A percentile compares a stretch with the other conserved stretches of the same genome.
phyloP scores from a whole-genome alignment of 345 rosid genomes.

The Arabidopsis arenosa region DNA sequence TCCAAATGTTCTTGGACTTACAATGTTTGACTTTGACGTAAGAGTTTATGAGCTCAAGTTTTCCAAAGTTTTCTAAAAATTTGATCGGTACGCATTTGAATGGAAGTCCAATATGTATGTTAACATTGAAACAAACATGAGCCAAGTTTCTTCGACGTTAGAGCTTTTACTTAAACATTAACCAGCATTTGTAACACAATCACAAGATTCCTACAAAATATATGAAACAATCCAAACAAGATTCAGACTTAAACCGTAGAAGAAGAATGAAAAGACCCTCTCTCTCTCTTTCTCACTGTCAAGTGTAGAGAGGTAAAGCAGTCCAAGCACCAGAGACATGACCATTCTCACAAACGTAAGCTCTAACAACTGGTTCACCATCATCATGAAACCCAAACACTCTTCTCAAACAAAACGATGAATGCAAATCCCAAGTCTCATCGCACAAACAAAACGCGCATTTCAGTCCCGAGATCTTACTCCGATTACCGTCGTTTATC shows the following conservation, averaged over 20 bases:
- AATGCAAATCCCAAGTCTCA: constrained; percentile 88
- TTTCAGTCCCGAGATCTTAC: constrained; percentile 58
- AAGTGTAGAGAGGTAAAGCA: constrained; percentile 68
- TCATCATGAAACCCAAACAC: constrained; percentile 84
- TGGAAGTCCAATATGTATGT: background rate
- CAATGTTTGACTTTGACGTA: constrained; percentile 6
- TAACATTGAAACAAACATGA: background rate
- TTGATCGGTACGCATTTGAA: background rate
- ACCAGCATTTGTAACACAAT: constrained; percentile 13
- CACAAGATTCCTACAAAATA: constrained; percentile 15
- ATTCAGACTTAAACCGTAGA: background rate
- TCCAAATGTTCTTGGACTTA: background rate
- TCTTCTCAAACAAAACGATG: constrained; percentile 88
- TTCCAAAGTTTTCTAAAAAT: background rate
- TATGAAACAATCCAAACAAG: background rate
- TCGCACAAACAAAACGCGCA: constrained; percentile 83
- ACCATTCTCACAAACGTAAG: constrained; percentile 96
- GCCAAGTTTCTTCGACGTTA: background rate
- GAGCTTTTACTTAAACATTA: background rate
- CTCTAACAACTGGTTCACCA: constrained; percentile 94
- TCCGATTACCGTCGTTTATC: constrained; percentile 67
- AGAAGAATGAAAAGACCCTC: background rate
- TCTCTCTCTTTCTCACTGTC: background rate
- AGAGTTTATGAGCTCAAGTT: background rate
- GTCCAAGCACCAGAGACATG: constrained; percentile 99